These are phyloP conservation scores for Wickerhamiella azymoides DNA, from an alignment of 805 yeast genomes.

Conservation along the genomic window DNA sequence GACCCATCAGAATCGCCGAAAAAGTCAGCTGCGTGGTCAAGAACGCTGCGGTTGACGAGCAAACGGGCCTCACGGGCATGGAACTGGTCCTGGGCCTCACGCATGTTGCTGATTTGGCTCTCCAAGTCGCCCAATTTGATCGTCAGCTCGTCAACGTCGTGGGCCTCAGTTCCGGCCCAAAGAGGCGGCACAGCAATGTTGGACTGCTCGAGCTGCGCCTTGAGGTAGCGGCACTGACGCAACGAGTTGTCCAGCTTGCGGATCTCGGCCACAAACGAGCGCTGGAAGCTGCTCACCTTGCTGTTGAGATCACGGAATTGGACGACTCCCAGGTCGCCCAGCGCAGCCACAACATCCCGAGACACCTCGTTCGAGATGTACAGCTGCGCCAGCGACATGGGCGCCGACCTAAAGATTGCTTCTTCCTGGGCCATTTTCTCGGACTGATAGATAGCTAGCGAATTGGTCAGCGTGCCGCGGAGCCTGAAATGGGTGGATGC, in stretches of 20 bases:
- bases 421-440: slow-evolving; percentile 18
- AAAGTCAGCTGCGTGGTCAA: slow-evolving; percentile 32
- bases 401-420: slow-evolving; percentile 60
- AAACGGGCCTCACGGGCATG: slow-evolving; percentile 48
- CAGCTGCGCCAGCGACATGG: slow-evolving; percentile 85
- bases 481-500: no score
- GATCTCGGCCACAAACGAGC: slow-evolving; percentile 80
- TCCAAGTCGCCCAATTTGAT: slow-evolving; percentile 55
- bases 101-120: slow-evolving; percentile 56
- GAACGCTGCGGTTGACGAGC: slow-evolving; percentile 56
- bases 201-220: slow-evolving; percentile 22
- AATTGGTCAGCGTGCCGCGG: no score
- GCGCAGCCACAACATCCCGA: slow-evolving; percentile 67
- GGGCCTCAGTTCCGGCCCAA: slow-evolving; percentile 33
- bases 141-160: slow-evolving; percentile 31
- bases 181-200: slow-evolving; percentile 24
- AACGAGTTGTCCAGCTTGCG: slow-evolving; percentile 75
- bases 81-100: slow-evolving; percentile 52
- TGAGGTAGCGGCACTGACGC: slow-evolving; percentile 51
- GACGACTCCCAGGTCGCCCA: slow-evolving; percentile 75
- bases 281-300: slow-evolving; percentile 70
- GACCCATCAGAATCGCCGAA: slow-evolving; percentile 31
- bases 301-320: slow-evolving; percentile 84
- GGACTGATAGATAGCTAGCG: background rate
- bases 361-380: slow-evolving; percentile 84